Conservation (phyloP, 306 rosid genomes). For the Lablab purpureus region DNA sequence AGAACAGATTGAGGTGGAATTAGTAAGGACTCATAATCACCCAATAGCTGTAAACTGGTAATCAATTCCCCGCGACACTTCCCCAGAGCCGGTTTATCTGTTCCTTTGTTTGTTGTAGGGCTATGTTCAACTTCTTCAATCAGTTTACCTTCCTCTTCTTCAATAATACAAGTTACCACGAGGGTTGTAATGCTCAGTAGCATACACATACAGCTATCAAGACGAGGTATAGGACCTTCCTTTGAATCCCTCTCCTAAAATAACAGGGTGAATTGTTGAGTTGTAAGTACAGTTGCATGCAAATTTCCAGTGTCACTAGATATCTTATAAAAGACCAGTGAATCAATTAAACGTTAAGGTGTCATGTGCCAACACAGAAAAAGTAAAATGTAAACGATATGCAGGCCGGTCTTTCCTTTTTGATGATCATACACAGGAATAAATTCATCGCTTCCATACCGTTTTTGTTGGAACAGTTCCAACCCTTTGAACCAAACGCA, state of each 20-base stretch:
- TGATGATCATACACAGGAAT: slow-evolving; percentile 33
- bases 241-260: slow-evolving; percentile 81
- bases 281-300: slow-evolving; percentile 36
- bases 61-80: slow-evolving; percentile 72
- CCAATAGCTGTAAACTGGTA: slow-evolving; percentile 78
- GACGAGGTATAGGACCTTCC: slow-evolving; percentile 83
- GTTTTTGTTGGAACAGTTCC: slow-evolving; percentile 43
- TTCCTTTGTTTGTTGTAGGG: slow-evolving; percentile 61
- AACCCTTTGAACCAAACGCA: slow-evolving; percentile 95
- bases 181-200: slow-evolving; percentile 77
- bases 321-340: slow-evolving; percentile 2
- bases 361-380: slow-evolving; percentile 23
- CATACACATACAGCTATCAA: slow-evolving; percentile 86
- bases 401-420: slow-evolving; percentile 34
- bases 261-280: slow-evolving; percentile 10
- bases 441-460: slow-evolving; percentile 34
- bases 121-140: slow-evolving; percentile 66
- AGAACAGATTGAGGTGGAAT: slow-evolving; percentile 71
- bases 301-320: slow-evolving; percentile 25
- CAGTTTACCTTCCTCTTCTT: slow-evolving; percentile 87
- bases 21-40: slow-evolving; percentile 73
- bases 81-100: slow-evolving; percentile 61
- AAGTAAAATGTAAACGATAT: slow-evolving; percentile 32
- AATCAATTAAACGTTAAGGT: slow-evolving; percentile 32
- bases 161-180: slow-evolving; percentile 68